Evolutionary conservation across 169 alveolate species (phyloP).

Genomic region (Cryptosporidium sp.): DNA sequence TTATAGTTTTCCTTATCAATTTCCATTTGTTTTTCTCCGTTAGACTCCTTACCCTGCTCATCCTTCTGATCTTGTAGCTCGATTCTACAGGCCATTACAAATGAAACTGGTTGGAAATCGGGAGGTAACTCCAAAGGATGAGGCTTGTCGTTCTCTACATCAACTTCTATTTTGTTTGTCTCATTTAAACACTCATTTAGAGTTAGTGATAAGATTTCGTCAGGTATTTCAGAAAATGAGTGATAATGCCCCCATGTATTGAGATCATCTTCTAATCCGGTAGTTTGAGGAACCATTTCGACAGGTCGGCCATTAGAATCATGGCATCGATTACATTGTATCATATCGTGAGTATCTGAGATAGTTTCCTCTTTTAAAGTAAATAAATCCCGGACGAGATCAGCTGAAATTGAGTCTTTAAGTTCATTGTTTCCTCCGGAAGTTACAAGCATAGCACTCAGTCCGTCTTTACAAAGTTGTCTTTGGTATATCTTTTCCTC

Average conservation of each 20-base stretch:
- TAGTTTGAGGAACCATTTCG: constrained; percentile 60
- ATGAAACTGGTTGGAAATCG: constrained; percentile 60
- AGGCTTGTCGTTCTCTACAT: neutral
- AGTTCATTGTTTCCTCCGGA: constrained; percentile 82
- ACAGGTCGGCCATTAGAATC: neutral
- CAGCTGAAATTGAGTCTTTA: constrained; percentile 82
- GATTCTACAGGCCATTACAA: constrained; percentile 72
- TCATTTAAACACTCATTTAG: constrained; percentile 43
- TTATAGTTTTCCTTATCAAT: constrained; percentile 15
- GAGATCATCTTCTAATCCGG: constrained; percentile 53
- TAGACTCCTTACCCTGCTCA: neutral
- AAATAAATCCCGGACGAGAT: constrained; percentile 83
- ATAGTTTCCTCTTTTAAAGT: constrained; percentile 81
- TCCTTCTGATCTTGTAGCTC: constrained; percentile 43
- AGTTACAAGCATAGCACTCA: constrained; percentile 89
- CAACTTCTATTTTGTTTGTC: neutral
- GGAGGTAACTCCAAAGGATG: constrained; percentile 60
- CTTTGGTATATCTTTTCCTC: constrained; percentile 97
- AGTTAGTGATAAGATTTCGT: constrained; percentile 51
- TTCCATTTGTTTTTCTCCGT: neutral
- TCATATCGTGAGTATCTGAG: constrained; percentile 87
- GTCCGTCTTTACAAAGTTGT: constrained; percentile 84
- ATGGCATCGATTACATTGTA: constrained; percentile 83
- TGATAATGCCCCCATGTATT: constrained; percentile 74
- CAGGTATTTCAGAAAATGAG: constrained; percentile 27